Base-by-base conservation (phyloP, 108 stramenopile species). In the Mayamaea pseudoterrestris region DNA sequence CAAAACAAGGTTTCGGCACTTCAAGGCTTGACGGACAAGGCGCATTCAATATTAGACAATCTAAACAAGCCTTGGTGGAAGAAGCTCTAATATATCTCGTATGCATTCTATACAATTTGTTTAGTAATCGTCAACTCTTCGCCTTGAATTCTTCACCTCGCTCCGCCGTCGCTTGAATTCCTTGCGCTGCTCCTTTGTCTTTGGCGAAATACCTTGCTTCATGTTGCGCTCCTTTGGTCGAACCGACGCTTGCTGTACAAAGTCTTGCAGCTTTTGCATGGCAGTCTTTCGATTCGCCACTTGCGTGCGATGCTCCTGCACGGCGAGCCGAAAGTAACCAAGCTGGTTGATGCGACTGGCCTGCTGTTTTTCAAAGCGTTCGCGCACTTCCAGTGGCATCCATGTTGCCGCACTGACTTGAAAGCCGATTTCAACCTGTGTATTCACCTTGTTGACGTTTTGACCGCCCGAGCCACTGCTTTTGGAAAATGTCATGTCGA, bases 361-460 rank as follows among this genome's bases (percentile, higher is more conserved):
- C 44, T 96, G 75, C 49, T 93, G 78, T 34, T 63, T 27, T 25
- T 50, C 29, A 11, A 96, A 40, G 36, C 92, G 71, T 24, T 73
- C 41, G 27, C 78, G 67, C 2, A 94, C 89, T 63, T 92, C 93
- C 16, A 28, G 27, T 12, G 90, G 86, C 27, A 94, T 65, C 90
- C 91, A 94, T 2, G 46, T 41, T 0, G 89, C 81, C 2, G 53
- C 50, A 18, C 53, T 55, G 0, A 96, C 53, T n/a, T 80, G 44
- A 23, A 96, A 70, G n/a, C 89, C 71, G 7, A 94, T 20, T 65
- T 91, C 90, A 17, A 79, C 93, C 42, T 85, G 76, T 25, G 94
- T 93, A 60, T 81, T 90, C 5, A 92, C 58, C 58, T 93, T 96
- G 77, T 93, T 96, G 31, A 96, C 94, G 58, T 93, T 92, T 57